phyloP scores from a whole-genome alignment of 805 yeast genomes.

The Candida multigemmis region DNA sequence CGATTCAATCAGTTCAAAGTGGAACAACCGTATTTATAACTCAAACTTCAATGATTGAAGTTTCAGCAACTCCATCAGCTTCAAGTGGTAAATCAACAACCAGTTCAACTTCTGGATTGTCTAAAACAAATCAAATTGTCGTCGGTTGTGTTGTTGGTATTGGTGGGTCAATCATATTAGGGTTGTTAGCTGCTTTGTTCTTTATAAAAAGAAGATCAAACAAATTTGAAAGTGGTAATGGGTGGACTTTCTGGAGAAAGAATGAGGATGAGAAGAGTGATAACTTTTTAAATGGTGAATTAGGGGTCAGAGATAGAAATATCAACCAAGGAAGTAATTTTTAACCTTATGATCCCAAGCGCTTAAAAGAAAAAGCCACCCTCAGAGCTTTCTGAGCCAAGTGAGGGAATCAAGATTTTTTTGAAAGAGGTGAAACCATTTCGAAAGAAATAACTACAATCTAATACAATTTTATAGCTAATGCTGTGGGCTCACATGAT shows the following conservation, averaged over 20 bases:
- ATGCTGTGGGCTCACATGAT: too few relatives aligned
- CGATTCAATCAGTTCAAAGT: slow-evolving; percentile 21
- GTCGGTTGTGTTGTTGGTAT: slow-evolving; percentile 41
- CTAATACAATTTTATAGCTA: too few relatives aligned
- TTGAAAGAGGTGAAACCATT: too few relatives aligned
- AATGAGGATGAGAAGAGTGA: slow-evolving; percentile 32
- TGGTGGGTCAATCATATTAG: slow-evolving; percentile 32
- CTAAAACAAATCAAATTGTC: slow-evolving; percentile 32
- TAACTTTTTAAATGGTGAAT: slow-evolving; percentile 35
- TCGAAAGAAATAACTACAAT: too few relatives aligned
- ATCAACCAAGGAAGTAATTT: slow-evolving; percentile 39
- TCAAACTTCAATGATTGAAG: slow-evolving; percentile 20
- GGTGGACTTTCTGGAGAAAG: slow-evolving; percentile 42
- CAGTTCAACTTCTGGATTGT: slow-evolving; percentile 21
- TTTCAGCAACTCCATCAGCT: slow-evolving; percentile 13
- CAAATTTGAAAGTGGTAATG: slow-evolving; percentile 15
- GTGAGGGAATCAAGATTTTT: too few relatives aligned
- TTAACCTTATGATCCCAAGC: too few relatives aligned
- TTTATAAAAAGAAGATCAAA: slow-evolving; percentile 24
- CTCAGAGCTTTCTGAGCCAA: too few relatives aligned
- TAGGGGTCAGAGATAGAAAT: slow-evolving; percentile 39
- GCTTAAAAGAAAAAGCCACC: too few relatives aligned
- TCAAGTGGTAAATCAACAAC: slow-evolving; percentile 4
- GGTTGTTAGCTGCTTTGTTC: slow-evolving; percentile 23
- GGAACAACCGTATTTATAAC: slow-evolving; percentile 33